These are phyloP conservation scores for Dactylorhiza incarnata DNA, from an alignment of 106 monocot genomes.

Conservation along the genomic window DNA sequence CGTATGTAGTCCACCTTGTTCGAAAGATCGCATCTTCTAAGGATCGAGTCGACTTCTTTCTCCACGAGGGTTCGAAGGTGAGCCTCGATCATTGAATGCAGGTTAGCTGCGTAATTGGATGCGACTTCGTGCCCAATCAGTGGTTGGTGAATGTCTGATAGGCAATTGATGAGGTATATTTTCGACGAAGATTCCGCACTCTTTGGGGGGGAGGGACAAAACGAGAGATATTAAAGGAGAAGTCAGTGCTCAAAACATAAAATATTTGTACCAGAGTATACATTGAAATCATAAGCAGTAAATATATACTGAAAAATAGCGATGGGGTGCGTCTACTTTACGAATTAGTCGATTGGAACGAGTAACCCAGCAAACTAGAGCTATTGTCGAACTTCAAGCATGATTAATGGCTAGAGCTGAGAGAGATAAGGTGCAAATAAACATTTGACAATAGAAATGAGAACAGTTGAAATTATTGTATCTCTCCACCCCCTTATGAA, in stretches of 20 bases:
- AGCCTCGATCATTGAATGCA: slow-evolving; percentile 50
- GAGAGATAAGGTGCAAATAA: background rate
- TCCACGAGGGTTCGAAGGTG: slow-evolving; percentile 54
- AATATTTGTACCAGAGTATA: background rate
- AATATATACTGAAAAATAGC: background rate
- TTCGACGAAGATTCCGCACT: slow-evolving; percentile 58
- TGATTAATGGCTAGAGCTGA: background rate
- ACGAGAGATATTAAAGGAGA: background rate
- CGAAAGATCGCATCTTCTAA: slow-evolving; percentile 52
- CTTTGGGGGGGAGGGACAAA: slow-evolving; percentile 10
- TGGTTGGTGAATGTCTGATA: slow-evolving; percentile 87
- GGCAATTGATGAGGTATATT: slow-evolving; percentile 89
- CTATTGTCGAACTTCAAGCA: background rate
- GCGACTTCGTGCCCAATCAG: slow-evolving; percentile 58
- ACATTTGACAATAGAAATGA: background rate
- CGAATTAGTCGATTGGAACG: background rate
- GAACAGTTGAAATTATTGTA: too few species aligned
- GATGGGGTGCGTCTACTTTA: background rate
- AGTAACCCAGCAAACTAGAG: background rate
- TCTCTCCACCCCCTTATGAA: too few species aligned
- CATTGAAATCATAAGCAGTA: background rate
- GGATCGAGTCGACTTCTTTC: slow-evolving; percentile 64
- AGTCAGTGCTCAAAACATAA: background rate
- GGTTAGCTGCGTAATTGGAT: slow-evolving; percentile 33
- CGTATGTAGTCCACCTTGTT: slow-evolving; percentile 51